Percentiles rank a stretch among this genome's conserved stretches.
These are phyloP conservation scores for Epichloe gansuensis DNA, from an alignment of 2,329 filamentous ascomycete species.

Conservation along the genomic window DNA sequence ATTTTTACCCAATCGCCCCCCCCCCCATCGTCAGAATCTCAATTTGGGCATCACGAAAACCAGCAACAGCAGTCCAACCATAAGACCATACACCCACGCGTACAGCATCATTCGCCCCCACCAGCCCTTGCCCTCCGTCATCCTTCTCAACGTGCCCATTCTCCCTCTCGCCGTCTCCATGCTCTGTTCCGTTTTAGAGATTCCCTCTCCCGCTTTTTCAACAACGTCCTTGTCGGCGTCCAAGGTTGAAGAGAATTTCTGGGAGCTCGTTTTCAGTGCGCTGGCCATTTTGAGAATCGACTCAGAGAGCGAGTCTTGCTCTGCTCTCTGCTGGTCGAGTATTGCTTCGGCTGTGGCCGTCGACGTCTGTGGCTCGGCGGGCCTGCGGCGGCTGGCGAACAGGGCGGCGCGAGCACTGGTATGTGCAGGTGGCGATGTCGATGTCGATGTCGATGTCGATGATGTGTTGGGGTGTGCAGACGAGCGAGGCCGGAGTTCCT, in stretches of 20 bases:
- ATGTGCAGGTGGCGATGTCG: constrained; percentile 14
- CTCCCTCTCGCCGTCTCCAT: constrained; percentile 64
- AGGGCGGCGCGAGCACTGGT: constrained; percentile 30
- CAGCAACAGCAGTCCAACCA: constrained; percentile 63
- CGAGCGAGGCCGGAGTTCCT: constrained; percentile 23
- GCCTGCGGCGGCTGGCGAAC: constrained; percentile 27
- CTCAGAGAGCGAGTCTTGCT: constrained; percentile 71
- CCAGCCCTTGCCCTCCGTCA: constrained; percentile 84
- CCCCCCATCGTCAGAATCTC: constrained; percentile 46
- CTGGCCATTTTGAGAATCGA: constrained; percentile 72
- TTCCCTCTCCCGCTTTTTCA: constrained; percentile 54
- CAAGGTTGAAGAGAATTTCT: constrained; percentile 57
- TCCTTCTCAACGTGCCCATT: constrained; percentile 64
- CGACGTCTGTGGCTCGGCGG: constrained; percentile 24
- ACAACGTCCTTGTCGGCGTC: constrained; percentile 62
- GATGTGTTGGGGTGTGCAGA: constrained; percentile 5
- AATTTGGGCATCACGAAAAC: constrained; percentile 84
- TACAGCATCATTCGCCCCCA: constrained; percentile 76
- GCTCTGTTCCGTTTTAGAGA: constrained; percentile 62
- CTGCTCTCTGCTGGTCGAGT: constrained; percentile 61
- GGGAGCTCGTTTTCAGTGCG: constrained; percentile 62
- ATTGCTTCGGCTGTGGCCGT: constrained; percentile 53
- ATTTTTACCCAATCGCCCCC: not conserved
- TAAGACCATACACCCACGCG: constrained; percentile 69
- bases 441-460: constrained; percentile 5